These are phyloP conservation scores for Kluyveromyces dobzhanskii DNA, from an alignment of 805 yeast species.

Conservation along the genomic window DNA sequence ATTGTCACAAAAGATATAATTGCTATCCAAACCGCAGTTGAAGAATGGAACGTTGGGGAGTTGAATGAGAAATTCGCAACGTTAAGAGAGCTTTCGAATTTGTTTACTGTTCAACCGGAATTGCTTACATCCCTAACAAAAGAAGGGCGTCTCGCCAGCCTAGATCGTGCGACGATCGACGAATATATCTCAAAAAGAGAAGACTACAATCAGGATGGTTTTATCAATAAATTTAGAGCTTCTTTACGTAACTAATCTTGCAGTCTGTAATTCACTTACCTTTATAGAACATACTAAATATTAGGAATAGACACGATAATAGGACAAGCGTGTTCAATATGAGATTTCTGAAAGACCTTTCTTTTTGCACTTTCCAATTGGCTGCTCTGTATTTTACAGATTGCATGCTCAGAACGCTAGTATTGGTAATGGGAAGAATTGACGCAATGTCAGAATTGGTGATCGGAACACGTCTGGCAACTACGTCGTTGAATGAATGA, in stretches of 20 bases:
- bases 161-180: slow-evolving; percentile 54
- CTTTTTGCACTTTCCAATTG: not conserved
- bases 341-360: not conserved
- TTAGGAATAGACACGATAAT: not conserved
- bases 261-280: slow-evolving; percentile 1
- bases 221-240: slow-evolving; percentile 13
- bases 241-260: slow-evolving; percentile 3
- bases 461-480: slow-evolving; percentile 8
- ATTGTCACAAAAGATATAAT: slow-evolving; percentile 76
- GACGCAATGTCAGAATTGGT: not conserved
- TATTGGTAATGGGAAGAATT: not conserved
- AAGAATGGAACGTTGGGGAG: slow-evolving; percentile 55
- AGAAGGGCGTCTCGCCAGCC: slow-evolving; percentile 67
- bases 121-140: slow-evolving; percentile 67
- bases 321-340: not conserved
- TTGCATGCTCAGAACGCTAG: not conserved
- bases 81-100: slow-evolving; percentile 71
- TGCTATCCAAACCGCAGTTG: slow-evolving; percentile 60
- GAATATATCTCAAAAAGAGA: slow-evolving; percentile 61
- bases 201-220: slow-evolving; percentile 46
- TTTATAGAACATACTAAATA: slow-evolving; percentile 4
- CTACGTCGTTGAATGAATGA: slow-evolving; percentile 15
- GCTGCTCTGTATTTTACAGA: not conserved
- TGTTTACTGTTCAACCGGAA: slow-evolving; percentile 79
- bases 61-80: slow-evolving; percentile 58